Conservation (phyloP, 768 basidiomycete species). For the Suillus subalutaceus region DNA sequence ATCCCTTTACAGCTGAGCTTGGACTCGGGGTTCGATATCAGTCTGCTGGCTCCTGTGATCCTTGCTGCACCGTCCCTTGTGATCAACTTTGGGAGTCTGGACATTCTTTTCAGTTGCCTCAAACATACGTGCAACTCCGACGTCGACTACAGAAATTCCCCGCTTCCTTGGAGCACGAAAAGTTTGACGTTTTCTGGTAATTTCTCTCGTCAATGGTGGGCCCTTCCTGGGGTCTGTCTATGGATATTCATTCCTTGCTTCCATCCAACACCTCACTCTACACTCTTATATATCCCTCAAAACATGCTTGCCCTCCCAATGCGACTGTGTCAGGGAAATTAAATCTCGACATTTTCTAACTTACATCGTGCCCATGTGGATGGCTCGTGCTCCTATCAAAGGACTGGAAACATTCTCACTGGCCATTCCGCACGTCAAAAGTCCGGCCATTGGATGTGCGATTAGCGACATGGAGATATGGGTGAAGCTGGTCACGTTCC, state of each 20-base stretch:
- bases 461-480: too few relatives aligned
- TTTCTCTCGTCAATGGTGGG: conserved; percentile 32
- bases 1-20: too few relatives aligned
- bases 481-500: not conserved
- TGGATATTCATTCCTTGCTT: conserved; percentile 37
- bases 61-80: conserved; percentile 27
- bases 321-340: not conserved
- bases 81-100: conserved; percentile 31
- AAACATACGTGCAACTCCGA: conserved; percentile 5
- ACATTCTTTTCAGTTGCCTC: conserved; percentile 39
- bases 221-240: conserved; percentile 31
- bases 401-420: conserved; percentile 20
- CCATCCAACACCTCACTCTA: conserved; percentile 41
- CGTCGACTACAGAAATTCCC: conserved; percentile 23
- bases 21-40: not conserved
- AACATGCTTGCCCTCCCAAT: not conserved
- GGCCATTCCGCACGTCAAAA: not conserved
- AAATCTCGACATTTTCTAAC: not conserved
- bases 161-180: conserved; percentile 19
- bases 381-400: conserved; percentile 28
- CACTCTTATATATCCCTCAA: conserved; percentile 9
- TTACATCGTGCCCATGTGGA: conserved; percentile 18
- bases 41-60: conserved; percentile 12
- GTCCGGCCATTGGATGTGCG: not conserved
- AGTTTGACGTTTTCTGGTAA: conserved; percentile 36